Conservation (phyloP, 805 yeast species). For the Metschnikowia cubensis region DNA sequence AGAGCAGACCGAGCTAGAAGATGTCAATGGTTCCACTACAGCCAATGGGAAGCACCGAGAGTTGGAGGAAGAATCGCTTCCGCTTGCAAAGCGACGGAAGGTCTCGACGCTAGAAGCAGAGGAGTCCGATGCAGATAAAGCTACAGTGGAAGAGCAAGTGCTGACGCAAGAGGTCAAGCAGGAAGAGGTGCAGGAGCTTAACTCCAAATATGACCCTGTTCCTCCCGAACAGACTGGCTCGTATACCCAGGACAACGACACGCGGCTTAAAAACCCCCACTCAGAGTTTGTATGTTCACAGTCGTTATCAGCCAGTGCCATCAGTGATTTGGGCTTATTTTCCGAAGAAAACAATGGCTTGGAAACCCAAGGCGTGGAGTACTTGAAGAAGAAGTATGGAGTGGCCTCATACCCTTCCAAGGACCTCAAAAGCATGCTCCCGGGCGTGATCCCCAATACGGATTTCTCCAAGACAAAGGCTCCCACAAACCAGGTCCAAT, state of each 20-base stretch:
- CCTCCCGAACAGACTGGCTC: conserved; percentile 47
- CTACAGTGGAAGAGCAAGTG: background rate
- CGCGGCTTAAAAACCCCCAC: conserved; percentile 63
- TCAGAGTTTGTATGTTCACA: conserved; percentile 72
- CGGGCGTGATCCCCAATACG: conserved; percentile 83
- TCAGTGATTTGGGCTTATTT: conserved; percentile 58
- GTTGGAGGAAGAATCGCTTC: conserved; percentile 14
- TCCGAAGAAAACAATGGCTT: conserved; percentile 56
- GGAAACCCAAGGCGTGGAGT: conserved; percentile 69
- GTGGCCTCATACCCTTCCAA: conserved; percentile 86
- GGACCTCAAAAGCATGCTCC: conserved; percentile 70
- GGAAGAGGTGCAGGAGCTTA: conserved; percentile 16
- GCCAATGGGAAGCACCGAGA: conserved; percentile 8
- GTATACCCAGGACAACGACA: conserved; percentile 51
- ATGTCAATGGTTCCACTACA: background rate
- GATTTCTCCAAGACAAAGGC: conserved; percentile 79
- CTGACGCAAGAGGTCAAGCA: background rate
- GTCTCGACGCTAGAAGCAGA: background rate
- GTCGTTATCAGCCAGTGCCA: conserved; percentile 61
- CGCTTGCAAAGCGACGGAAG: conserved; percentile 16
- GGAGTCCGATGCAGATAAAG: background rate
- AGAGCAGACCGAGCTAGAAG: conserved; percentile 5
- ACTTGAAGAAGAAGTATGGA: conserved; percentile 68
- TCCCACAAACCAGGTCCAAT: conserved; percentile 82
- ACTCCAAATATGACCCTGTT: conserved; percentile 29